phyloP scores from a whole-genome alignment of 2,329 filamentous ascomycete species.

The Penicillium crustosum region DNA sequence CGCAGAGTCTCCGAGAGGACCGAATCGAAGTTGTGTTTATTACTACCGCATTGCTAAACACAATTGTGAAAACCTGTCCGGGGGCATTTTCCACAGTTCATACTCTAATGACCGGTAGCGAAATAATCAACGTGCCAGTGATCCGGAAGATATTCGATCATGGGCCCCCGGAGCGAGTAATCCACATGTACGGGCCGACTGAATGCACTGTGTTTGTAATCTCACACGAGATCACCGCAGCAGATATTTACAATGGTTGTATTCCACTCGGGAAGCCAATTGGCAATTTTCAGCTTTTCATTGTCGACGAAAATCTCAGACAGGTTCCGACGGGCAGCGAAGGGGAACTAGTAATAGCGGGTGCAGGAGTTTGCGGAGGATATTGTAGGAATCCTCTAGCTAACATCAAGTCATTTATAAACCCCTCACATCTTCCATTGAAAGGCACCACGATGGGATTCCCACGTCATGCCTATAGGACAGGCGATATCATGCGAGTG shows the following conservation, averaged over 20 bases:
- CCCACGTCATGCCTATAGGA: not conserved
- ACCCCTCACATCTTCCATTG: not conserved
- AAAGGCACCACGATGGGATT: not conserved
- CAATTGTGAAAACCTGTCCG: not conserved
- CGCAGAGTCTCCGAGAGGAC: not conserved
- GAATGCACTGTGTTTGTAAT: not conserved
- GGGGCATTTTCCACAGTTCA: not conserved
- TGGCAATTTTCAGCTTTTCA: not conserved
- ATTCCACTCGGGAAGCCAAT: not conserved
- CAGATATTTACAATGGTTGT: not conserved
- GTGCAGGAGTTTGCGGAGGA: not conserved
- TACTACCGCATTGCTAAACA: not conserved
- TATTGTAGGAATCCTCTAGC: not conserved
- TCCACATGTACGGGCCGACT: not conserved
- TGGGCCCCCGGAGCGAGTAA: not conserved
- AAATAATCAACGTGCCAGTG: not conserved
- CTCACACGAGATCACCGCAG: not conserved
- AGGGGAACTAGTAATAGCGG: not conserved
- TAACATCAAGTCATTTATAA: not conserved
- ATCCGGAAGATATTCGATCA: not conserved
- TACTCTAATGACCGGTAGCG: not conserved
- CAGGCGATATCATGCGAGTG: not conserved
- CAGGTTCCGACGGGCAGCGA: not conserved
- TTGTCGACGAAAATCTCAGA: not conserved
- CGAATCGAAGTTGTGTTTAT: not conserved